Base-by-base conservation (phyloP, 2,329 filamentous ascomycete species). In the Aphanoascus verrucosus region DNA sequence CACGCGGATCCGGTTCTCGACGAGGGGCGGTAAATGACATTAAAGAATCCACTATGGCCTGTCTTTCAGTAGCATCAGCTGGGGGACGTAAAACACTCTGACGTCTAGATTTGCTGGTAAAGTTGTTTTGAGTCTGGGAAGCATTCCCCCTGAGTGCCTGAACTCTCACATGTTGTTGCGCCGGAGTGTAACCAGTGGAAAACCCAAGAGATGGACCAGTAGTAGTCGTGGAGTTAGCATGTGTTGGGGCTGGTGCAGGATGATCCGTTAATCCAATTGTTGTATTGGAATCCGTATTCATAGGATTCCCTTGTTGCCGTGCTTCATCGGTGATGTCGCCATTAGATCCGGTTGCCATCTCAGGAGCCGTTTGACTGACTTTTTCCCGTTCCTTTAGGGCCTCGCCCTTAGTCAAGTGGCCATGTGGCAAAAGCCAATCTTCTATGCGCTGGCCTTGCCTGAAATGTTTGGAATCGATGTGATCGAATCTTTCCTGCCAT, bases 391-490 rank as follows among this genome's bases (percentile, higher is more conserved):
- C 9, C 12, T 41, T 49, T 14, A 15, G 3, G 23, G 3, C 3
- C 47, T 55, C 8, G 15, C 49, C 53, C 49, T 65, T 63, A 6
- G 57, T 61, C 23, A 56, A 43, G 56, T 64, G 60, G 1, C 61
- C 60, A 2, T 58, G 61, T 1, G 62, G 62, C 3, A 62, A 62
- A 37, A 64, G 37, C 69, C 69, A 72, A 35, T 64, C 59, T 5
- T 54, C 60, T 19, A 70, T 68, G 5, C 60, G 59, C 49, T 68
- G 57, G 3, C 67, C 67, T 50, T 69, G 67, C 45, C 66, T 68
- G 53, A 72, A 74, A 60, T 75, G 73, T 48, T 68, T 58, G 14
- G 78, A 67, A 55, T 89, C 87, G 58, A 94, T 90, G 63, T 95
- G 88, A 60, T 90, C 72, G 58, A 80, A 81, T 1, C 82, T 68